A percentile compares a stretch with the other conserved stretches of the same genome.
phyloP scores from a whole-genome alignment of 257 asterid species.

The Solanum sparsipilum region DNA sequence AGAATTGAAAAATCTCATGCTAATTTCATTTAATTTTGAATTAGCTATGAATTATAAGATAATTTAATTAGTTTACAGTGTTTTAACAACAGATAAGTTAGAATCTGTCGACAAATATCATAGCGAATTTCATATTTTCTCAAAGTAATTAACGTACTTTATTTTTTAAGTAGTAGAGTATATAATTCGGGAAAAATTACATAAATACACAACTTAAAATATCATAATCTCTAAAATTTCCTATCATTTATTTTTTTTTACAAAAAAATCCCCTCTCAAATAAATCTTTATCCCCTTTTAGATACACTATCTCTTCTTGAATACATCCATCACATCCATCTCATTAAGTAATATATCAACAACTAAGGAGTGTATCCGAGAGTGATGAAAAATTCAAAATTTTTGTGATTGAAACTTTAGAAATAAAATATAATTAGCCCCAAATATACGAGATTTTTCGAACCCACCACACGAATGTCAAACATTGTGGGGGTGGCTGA shows the following conservation, averaged over 20 bases:
- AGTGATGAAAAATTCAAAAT: too few species aligned
- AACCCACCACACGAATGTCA: neutral
- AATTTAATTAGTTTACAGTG: neutral
- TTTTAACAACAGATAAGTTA: neutral
- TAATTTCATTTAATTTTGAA: neutral
- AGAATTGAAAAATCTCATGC: neutral
- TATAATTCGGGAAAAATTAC: too few species aligned
- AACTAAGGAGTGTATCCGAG: neutral
- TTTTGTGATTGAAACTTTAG: too few species aligned
- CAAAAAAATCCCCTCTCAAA: neutral
- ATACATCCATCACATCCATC: too few species aligned
- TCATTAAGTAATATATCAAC: neutral
- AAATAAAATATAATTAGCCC: too few species aligned
- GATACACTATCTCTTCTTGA: neutral
- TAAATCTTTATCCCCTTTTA: neutral
- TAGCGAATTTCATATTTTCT: neutral
- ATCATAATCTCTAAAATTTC: too few species aligned
- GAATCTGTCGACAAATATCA: neutral
- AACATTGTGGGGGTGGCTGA: neutral
- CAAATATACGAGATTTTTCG: neutral
- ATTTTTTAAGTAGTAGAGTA: neutral
- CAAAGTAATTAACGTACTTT: neutral
- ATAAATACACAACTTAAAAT: too few species aligned
- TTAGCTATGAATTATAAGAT: neutral
- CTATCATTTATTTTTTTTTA: too few species aligned